Percentiles rank a stretch among this genome's conserved stretches.
phyloP scores from a whole-genome alignment of 1,284 basidiomycete genomes.

The Sparassis latifolia region DNA sequence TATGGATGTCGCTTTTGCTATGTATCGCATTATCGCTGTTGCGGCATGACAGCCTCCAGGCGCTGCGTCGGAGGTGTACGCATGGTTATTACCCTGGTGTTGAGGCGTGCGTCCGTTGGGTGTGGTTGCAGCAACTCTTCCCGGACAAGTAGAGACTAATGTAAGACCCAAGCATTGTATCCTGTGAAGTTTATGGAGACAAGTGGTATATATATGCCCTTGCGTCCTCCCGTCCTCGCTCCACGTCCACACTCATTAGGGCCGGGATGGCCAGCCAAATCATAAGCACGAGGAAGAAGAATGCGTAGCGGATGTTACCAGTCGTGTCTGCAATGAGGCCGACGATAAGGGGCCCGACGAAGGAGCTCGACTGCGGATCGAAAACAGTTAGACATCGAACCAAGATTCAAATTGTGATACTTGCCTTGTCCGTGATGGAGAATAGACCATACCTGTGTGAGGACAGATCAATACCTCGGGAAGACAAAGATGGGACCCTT shows the following conservation, averaged over 20 bases:
- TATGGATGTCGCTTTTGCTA: neutral
- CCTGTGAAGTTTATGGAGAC: no score
- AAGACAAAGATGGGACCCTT: neutral
- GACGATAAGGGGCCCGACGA: slow-evolving; percentile 83
- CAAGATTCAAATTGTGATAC: slow-evolving; percentile 5
- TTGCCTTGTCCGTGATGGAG: slow-evolving; percentile 82
- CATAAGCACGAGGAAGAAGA: slow-evolving; percentile 81
- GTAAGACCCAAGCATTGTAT: no score
- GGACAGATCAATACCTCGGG: no score
- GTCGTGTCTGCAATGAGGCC: slow-evolving; percentile 81
- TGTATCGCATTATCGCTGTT: neutral
- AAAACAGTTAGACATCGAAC: neutral
- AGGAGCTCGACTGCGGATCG: slow-evolving; percentile 67
- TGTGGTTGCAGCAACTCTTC: no score
- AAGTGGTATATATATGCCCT: slow-evolving; percentile 33
- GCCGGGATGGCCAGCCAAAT: slow-evolving; percentile 77
- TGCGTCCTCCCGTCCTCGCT: slow-evolving; percentile 62
- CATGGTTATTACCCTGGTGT: no score
- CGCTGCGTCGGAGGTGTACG: no score
- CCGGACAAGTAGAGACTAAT: no score
- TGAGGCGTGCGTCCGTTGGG: no score
- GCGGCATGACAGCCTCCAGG: neutral
- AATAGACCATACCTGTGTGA: slow-evolving; percentile 62
- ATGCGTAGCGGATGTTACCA: slow-evolving; percentile 85
- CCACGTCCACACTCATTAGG: slow-evolving; percentile 63